Base-by-base conservation (phyloP, 2,329 filamentous ascomycete genomes). In the Aspergillus sp. region DNA sequence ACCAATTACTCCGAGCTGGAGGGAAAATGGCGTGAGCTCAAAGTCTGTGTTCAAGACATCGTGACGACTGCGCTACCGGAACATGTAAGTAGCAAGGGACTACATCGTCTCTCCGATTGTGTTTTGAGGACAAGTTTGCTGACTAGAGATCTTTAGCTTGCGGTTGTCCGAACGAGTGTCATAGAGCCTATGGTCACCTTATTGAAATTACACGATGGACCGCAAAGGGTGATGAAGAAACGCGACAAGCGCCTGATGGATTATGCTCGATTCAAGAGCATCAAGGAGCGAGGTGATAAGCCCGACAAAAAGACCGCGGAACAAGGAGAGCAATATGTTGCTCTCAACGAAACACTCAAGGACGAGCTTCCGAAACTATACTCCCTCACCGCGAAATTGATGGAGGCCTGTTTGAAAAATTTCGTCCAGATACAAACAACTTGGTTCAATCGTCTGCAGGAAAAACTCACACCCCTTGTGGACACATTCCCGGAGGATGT, bases 1-100 rank as follows among this genome's bases (percentile, higher is more conserved):
- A 90, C 89, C 53, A 87, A 84, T 59, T 87, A 92, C 73, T 88
- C 91, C 0, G 93, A 98, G 73, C 81, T 96, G 46, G 93, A 97
- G 76, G 93, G 90, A 80, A 96, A 96, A 73, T 98, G 94, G 91
- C 90, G 92, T 53, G 90, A 89, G 62, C 95, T 96, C 76, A 94
- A 92, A 65, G 87, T 92, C 70, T 90, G 90, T 36, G 90, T 96
- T 77, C 86, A 90, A 64, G 93, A 97, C 69, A 87, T 98, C 64
- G 88, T 93, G 69, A 90, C 88, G 61, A 86, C 92, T 64, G 90
- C 90, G 4, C 81, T 98, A 22, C 90, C 92, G 61, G 90, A 94
- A 66, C 93, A 97, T 81, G 88, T 93, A 68, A 73, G 75, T 73
- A 29, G 60, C 24, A 39, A n/a, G 10, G 16, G 6, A 42, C 26